phyloP scores from a whole-genome alignment of 768 basidiomycete species.

The Cystofilobasidium bisporidii region DNA sequence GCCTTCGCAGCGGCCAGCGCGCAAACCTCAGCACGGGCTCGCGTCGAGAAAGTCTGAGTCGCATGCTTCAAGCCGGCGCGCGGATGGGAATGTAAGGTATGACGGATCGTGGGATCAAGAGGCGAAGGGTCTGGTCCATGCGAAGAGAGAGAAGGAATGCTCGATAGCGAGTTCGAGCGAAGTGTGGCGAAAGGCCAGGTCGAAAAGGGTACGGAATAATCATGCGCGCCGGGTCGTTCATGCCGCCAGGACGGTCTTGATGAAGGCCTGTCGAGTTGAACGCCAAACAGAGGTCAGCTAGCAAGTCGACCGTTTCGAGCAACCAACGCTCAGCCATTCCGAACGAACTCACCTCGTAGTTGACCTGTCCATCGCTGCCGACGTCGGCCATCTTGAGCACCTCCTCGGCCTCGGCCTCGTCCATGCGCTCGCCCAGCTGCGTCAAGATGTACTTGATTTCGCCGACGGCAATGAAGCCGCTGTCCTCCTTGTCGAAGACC shows the following conservation, averaged over 20 bases:
- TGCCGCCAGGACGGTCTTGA: constrained; percentile 53
- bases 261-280: constrained; percentile 40
- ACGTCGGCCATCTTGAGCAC: constrained; percentile 91
- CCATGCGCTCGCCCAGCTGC: constrained; percentile 96
- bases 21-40: no score
- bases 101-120: no score
- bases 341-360: constrained; percentile 60
- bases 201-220: not conserved
- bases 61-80: no score
- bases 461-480: constrained; percentile 82
- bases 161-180: no score
- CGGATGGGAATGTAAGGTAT: no score
- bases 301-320: no score
- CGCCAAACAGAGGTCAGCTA: constrained; percentile 32
- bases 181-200: not conserved
- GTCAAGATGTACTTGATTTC: constrained; percentile 89
- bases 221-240: constrained; percentile 33
- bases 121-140: no score
- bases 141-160: no score
- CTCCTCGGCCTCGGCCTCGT: constrained; percentile 95
- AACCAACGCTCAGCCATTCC: no score
- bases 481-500: constrained; percentile 93
- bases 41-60: no score
- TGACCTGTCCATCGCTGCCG: constrained; percentile 91
- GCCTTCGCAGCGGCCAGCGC: no score